These are phyloP conservation scores for Sporothrix brasiliensis DNA, from an alignment of 2,329 filamentous ascomycete species.

Conservation along the genomic window DNA sequence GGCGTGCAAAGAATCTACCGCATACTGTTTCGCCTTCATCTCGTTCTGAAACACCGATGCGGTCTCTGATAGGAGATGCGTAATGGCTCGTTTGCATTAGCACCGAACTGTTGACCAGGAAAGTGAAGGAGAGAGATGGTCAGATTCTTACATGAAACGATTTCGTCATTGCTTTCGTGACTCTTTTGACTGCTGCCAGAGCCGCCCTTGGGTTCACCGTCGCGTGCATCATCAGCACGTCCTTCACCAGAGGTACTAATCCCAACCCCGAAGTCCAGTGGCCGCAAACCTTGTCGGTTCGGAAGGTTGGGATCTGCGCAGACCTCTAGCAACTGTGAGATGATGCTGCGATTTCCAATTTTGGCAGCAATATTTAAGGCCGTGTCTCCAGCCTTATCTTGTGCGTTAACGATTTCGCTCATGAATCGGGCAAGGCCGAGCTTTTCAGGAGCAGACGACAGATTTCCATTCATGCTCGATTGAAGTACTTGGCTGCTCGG, in stretches of 20 bases:
- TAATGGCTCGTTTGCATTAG: constrained; percentile 65
- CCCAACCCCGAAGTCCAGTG: constrained; percentile 92
- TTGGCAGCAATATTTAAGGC: constrained; percentile 91
- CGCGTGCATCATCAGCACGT: constrained; percentile 48
- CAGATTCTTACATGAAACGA: constrained; percentile 70
- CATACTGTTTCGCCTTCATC: constrained; percentile 79
- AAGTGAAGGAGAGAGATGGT: neutral
- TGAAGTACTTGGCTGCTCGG: constrained; percentile 48
- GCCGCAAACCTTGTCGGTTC: constrained; percentile 84
- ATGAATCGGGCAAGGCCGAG: constrained; percentile 93
- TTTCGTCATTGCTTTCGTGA: constrained; percentile 75
- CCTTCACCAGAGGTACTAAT: constrained; percentile 58
- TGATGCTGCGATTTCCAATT: constrained; percentile 91
- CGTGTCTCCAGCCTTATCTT: constrained; percentile 92
- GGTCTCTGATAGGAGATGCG: constrained; percentile 77
- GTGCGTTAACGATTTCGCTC: constrained; percentile 93
- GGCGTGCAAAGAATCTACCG: constrained; percentile 78
- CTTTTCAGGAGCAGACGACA: constrained; percentile 53
- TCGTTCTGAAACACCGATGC: constrained; percentile 78
- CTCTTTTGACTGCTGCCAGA: constrained; percentile 57
- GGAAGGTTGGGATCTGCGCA: constrained; percentile 90
- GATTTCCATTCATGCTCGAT: constrained; percentile 33
- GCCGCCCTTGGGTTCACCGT: constrained; percentile 50
- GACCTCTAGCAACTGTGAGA: constrained; percentile 94
- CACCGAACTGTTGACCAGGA: neutral